Evolutionary conservation across 768 basidiomycete species (phyloP).

Genomic region (Naganishia randhawae): DNA sequence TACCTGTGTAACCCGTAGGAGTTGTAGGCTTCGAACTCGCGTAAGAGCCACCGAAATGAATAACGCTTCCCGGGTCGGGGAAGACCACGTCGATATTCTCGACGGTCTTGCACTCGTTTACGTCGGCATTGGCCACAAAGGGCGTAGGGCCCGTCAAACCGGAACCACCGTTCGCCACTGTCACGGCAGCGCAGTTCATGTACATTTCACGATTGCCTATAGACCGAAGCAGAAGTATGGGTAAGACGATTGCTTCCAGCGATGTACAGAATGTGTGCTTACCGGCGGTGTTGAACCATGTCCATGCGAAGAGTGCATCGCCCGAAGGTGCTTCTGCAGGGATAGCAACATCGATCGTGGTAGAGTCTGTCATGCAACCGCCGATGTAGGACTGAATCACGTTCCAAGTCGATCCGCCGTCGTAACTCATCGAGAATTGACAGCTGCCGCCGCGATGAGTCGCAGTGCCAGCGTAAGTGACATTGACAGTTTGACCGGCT

Average conservation of each 20-base stretch:
- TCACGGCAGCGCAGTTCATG: conserved; percentile 48
- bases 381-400: conserved; percentile 49
- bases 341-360: conserved; percentile 43
- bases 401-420: conserved; percentile 51
- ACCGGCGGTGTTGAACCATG: conserved; percentile 51
- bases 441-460: conserved; percentile 52
- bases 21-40: conserved; percentile 37
- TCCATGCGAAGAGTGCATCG: conserved; percentile 51
- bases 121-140: conserved; percentile 47
- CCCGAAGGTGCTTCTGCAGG: conserved; percentile 46
- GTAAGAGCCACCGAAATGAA: conserved; percentile 41
- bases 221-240: not conserved
- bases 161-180: conserved; percentile 41
- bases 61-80: conserved; percentile 29
- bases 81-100: conserved; percentile 44
- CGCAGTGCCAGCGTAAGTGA: conserved; percentile 45
- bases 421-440: conserved; percentile 52
- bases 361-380: conserved; percentile 45
- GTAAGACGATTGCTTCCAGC: not conserved
- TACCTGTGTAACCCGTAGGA: conserved; percentile 37
- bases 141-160: conserved; percentile 45
- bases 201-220: conserved; percentile 32
- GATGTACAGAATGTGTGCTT: conserved; percentile 28
- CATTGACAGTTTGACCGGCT: conserved; percentile 45
- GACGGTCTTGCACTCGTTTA: conserved; percentile 46